Conservation (phyloP, 1,139 yeast species). For the Trichomonascaceae sp. region DNA sequence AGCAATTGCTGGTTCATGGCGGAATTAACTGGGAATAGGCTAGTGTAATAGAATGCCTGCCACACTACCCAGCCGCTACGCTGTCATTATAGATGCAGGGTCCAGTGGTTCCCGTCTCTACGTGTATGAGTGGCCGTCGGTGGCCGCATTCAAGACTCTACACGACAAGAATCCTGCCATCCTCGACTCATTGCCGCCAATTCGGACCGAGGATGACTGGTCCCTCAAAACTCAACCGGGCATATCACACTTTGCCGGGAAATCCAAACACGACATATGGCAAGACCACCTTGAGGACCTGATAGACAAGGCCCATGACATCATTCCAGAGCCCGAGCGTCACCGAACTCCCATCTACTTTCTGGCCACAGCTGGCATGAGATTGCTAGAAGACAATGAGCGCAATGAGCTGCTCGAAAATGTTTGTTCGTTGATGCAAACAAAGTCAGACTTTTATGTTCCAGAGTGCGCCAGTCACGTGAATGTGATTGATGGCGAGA, state of each 20-base stretch:
- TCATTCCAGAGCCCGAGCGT: conserved; percentile 55
- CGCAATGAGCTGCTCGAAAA: conserved; percentile 38
- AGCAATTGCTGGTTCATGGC: no score
- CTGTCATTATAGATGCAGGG: conserved; percentile 71
- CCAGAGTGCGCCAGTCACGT: conserved; percentile 40
- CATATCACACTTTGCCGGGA: conserved; percentile 38
- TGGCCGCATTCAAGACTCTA: conserved; percentile 4
- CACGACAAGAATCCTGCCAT: conserved; percentile 4
- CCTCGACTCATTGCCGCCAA: conserved; percentile 20
- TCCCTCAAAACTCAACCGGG: conserved; percentile 55
- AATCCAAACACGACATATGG: conserved; percentile 35
- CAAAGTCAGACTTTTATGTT: conserved; percentile 42
- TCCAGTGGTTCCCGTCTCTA: conserved; percentile 70
- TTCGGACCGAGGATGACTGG: conserved; percentile 37
- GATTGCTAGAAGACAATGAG: conserved; percentile 45
- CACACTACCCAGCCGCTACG: conserved; percentile 27
- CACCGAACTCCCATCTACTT: conserved; percentile 61
- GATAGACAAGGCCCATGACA: conserved; percentile 39
- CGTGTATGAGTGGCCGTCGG: conserved; percentile 57
- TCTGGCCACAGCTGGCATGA: conserved; percentile 80
- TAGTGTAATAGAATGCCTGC: no score
- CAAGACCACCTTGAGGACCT: conserved; percentile 44
- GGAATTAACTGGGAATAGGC: no score
- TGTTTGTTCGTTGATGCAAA: conserved; percentile 40
- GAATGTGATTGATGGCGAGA: conserved; percentile 58